Conservation (phyloP, 495 filamentous ascomycete genomes). For the Delitschia confertaspora region DNA sequence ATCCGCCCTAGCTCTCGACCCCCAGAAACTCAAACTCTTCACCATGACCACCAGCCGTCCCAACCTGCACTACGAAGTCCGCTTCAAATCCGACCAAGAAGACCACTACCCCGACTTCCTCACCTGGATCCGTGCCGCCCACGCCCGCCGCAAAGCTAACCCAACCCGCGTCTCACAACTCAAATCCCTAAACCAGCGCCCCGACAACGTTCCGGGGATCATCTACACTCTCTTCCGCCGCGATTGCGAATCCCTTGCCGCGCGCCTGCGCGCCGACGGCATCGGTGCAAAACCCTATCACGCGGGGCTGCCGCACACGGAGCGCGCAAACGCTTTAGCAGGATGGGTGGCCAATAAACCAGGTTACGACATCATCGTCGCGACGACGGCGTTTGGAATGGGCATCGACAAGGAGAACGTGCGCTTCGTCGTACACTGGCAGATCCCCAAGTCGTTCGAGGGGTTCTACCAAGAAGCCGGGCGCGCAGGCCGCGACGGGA, state of each 20-base stretch:
- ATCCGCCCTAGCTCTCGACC: conserved; percentile 57
- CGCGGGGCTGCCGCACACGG: conserved; percentile 51
- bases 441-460: conserved; percentile 83
- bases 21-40: conserved; percentile 57
- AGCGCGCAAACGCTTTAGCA: conserved; percentile 54
- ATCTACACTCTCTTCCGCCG: conserved; percentile 78
- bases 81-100: conserved; percentile 68
- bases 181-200: conserved; percentile 40
- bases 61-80: conserved; percentile 87
- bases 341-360: conserved; percentile 67
- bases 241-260: conserved; percentile 66
- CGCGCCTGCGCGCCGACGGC: conserved; percentile 48
- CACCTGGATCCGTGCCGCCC: conserved; percentile 61
- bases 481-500: conserved; percentile 80
- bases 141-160: conserved; percentile 50
- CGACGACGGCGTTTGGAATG: conserved; percentile 95
- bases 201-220: conserved; percentile 67
- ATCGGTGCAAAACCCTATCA: conserved; percentile 67
- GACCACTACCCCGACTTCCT: conserved; percentile 62
- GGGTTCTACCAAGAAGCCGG: conserved; percentile 95
- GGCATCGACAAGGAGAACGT: conserved; percentile 94
- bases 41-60: conserved; percentile 68
- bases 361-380: conserved; percentile 83
- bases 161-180: conserved; percentile 43
- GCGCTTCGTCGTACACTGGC: conserved; percentile 90